phyloP scores from a whole-genome alignment of 1,139 yeast genomes.

The Trichomonascaceae sp. region DNA sequence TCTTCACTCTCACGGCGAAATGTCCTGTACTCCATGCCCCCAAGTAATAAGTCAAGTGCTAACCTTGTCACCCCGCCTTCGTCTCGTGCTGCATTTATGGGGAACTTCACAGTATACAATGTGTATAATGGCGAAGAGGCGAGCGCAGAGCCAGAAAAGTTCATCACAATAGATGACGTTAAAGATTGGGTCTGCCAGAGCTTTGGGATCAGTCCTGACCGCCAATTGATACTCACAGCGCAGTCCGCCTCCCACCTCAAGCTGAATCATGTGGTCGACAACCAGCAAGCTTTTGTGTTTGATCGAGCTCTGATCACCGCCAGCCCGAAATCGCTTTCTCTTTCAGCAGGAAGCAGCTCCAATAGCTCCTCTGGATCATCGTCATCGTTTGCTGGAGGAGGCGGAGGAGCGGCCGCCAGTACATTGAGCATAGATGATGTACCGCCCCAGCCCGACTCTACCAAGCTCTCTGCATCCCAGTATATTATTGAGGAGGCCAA shows the following conservation, averaged over 20 bases:
- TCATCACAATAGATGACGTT: background rate
- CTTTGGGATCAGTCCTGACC: slow-evolving; percentile 1
- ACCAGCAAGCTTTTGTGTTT: background rate
- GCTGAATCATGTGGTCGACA: background rate
- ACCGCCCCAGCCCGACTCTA: no score
- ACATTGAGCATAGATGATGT: background rate
- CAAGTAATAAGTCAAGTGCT: background rate
- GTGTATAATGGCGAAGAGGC: background rate
- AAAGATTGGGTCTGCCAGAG: slow-evolving; percentile 1
- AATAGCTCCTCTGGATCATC: no score
- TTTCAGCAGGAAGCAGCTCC: no score
- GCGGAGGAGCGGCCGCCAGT: no score
- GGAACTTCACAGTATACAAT: background rate
- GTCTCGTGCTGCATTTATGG: background rate
- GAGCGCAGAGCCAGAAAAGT: background rate
- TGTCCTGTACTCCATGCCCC: slow-evolving; percentile 15
- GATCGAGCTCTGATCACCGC: background rate
- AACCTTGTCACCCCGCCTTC: background rate
- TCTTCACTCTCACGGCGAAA: slow-evolving; percentile 21
- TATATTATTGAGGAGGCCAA: slow-evolving; percentile 2
- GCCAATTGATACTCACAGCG: background rate
- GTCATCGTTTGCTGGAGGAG: no score
- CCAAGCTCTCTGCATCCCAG: no score
- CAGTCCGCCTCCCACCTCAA: background rate
- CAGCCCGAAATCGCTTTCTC: background rate